Evolutionary conservation across 1,284 basidiomycete species (phyloP), one percentile per base, ranked within the genome.

Genomic region (Trametes sp.): DNA sequence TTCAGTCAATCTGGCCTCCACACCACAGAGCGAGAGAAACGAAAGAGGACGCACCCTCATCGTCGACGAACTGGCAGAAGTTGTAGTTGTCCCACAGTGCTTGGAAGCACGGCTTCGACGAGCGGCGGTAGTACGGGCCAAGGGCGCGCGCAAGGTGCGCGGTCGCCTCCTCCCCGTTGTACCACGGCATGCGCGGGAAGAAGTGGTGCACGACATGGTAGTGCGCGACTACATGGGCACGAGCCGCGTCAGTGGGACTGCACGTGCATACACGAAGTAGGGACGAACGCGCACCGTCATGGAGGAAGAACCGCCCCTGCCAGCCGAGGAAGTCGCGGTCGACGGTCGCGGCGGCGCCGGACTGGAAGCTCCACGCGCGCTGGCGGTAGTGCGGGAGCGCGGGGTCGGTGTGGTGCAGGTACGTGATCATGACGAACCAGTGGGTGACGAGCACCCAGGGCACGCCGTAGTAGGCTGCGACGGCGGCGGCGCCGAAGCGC

Each of bases 11-110:
- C 13, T 33, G 13, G 7, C 13, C 31, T 33, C 13, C 31, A 41
- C n/a, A n/a, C n/a, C n/a, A n/a, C n/a, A n/a, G n/a, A n/a, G n/a
- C n/a, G n/a, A n/a, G 11, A 41, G 6, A n/a, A 5, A 16, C 38
- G 16, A 6, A 5, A 14, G 13, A 59, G n/a, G 45, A 48, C 51
- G 11, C 26, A 73, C 75, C 76, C 45, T 82, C 81, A 70, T 89
- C 84, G 66, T 94, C 91, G 49, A 94, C 87, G 75, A 89, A 93
- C 72, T 87, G 79, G 68, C 84, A 88, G 24, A 79, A 74, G 69
- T 85, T 87, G 71, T 85, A 87, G 59, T 74, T 83, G 2, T 81
- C 75, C 84, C 84, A 87, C 6, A 87, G 77, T 2, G 83, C 80
- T 63, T 76, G 71, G 76, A 86, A 86, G 2, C 77, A 77, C 14